Evolutionary conservation across 768 basidiomycete genomes (phyloP), one percentile per base, ranked within the genome.

Genomic region (Mycena rosella): DNA sequence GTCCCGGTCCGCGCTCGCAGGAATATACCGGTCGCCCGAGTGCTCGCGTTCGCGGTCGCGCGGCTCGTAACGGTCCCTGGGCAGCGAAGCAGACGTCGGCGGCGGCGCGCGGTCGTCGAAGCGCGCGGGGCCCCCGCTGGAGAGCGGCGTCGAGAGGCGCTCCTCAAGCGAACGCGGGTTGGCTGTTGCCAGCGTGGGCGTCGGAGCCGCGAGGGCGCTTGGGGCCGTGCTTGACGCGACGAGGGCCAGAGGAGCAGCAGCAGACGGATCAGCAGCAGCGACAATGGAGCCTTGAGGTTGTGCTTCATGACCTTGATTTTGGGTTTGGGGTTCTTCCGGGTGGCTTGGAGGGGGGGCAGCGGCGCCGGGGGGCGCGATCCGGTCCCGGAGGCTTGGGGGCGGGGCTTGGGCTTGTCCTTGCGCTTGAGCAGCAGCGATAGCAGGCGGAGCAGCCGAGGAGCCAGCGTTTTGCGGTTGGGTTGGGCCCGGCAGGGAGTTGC

Each of bases 141-240:
- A 34, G 36, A 63, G 60, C 1, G 69, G 60, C 9, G 64, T 66
- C 29, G 69, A 70, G 29, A 70, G 30, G 36, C 69, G 65, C 45
- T 66, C 69, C 58, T 70, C 69, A 22, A 70, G 56, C 58, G 69
- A 53, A 30, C 69, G 69, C 45, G 69, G 60, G 30, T 70, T 70
- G 32, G 56, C 44, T 15, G 53, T 5, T 20, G 64, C 3, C 24
- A 60, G 30, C 34, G 63, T 44, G n/a, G 57, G 53, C 29, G 57
- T 65, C 27, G 56, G 64, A 20, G 20, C 56, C 18, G 51, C 45
- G 32, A 58, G 38, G 32, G 48, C 27, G 48, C 2, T 49, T 49
- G 48, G 24, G 24, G 24, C 48, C 27, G 48, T 59, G 52, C 61
- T 68, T 68, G 67, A 63, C 3, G 56, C 48, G 42, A 58, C 29